Conservation (phyloP, 805 yeast species). For the Saccharomycopsis lassenensis region DNA sequence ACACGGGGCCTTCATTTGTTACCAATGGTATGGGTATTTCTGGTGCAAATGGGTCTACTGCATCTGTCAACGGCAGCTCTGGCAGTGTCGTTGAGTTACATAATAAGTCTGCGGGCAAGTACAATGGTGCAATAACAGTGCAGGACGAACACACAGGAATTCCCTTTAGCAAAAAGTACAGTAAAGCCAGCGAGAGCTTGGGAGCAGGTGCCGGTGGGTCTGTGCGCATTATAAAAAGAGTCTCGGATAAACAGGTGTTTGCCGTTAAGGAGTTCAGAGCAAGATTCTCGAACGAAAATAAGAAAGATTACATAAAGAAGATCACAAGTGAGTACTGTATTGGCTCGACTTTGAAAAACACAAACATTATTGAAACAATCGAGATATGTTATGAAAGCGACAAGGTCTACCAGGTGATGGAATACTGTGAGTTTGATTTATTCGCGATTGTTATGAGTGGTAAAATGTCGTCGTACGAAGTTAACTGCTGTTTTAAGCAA, state of each 20-base stretch:
- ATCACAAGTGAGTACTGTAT: slow-evolving; percentile 92
- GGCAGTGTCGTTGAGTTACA: background rate
- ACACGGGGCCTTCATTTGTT: slow-evolving; percentile 4
- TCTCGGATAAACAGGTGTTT: slow-evolving; percentile 58
- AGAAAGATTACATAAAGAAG: slow-evolving; percentile 81
- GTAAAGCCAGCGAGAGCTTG: slow-evolving; percentile 71
- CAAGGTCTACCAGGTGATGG: slow-evolving; percentile 84
- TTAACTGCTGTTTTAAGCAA: slow-evolving; percentile 85
- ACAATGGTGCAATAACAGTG: too few species aligned
- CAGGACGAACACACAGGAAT: slow-evolving; percentile 25
- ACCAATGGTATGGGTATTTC: slow-evolving; percentile 19
- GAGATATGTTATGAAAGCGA: slow-evolving; percentile 87
- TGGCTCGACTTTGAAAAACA: slow-evolving; percentile 81
- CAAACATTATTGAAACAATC: slow-evolving; percentile 82
- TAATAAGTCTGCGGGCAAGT: slow-evolving; percentile 27
- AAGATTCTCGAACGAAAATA: slow-evolving; percentile 59
- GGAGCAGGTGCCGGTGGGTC: slow-evolving; percentile 97
- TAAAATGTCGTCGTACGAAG: slow-evolving; percentile 69
- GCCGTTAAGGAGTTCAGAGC: slow-evolving; percentile 91
- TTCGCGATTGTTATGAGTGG: slow-evolving; percentile 93
- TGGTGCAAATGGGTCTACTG: slow-evolving; percentile 19
- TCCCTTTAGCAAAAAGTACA: slow-evolving; percentile 68
- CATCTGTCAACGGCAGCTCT: slow-evolving; percentile 18
- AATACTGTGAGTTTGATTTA: slow-evolving; percentile 84
- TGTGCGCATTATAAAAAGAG: slow-evolving; percentile 62